Percentiles rank a stretch among this genome's conserved stretches.
Evolutionary conservation across 148 eudicot species (phyloP).

Genomic region (Fagopyrum esculentum): DNA sequence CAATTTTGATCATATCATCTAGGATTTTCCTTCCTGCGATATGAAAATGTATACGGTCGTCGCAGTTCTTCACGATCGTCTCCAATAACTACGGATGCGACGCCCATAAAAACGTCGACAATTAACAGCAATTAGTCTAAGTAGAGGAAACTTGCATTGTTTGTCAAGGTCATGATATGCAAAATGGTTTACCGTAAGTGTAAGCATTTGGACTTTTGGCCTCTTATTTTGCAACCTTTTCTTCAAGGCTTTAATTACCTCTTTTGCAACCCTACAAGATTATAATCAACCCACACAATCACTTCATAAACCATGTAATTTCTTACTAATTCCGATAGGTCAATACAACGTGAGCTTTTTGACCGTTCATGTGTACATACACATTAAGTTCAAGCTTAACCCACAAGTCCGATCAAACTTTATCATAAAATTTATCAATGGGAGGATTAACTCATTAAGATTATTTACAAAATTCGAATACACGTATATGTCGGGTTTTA

Average conservation of each 20-base stretch:
- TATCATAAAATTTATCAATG: no score
- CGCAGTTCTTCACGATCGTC: slow-evolving; percentile 97
- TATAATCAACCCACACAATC: neutral
- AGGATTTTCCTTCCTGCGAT: slow-evolving; percentile 58
- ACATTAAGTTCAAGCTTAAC: no score
- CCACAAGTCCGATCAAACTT: no score
- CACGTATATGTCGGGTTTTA: no score
- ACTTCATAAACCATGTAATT: no score
- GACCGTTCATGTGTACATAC: neutral
- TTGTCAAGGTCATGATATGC: neutral
- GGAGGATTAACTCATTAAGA: no score
- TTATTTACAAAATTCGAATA: no score
- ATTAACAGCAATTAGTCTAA: no score
- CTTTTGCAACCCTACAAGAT: neutral
- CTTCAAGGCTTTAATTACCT: slow-evolving; percentile 47
- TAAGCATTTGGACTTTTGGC: slow-evolving; percentile 77
- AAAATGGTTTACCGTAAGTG: slow-evolving; percentile 59
- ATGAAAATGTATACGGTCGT: slow-evolving; percentile 71
- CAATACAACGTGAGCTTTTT: neutral
- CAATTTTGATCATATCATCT: slow-evolving; percentile 80
- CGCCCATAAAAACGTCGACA: neutral
- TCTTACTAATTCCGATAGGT: no score
- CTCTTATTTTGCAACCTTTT: slow-evolving; percentile 80
- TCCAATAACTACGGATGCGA: slow-evolving; percentile 56
- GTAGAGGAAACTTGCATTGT: neutral